phyloP scores from a whole-genome alignment of 352 stramenopile genomes.

The Globisporangium middletonii region DNA sequence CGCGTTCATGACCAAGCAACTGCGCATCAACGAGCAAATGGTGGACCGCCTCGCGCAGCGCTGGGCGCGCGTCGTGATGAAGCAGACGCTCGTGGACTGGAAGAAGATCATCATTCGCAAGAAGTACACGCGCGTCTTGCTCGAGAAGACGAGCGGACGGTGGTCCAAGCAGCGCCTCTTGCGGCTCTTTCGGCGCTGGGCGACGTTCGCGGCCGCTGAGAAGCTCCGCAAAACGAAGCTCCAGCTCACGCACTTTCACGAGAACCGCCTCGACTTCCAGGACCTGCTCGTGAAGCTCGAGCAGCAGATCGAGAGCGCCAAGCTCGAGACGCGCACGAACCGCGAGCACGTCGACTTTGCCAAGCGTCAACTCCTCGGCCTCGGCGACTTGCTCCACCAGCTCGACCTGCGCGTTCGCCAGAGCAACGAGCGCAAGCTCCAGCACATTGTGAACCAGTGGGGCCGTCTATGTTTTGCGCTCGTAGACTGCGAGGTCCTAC shows the following conservation, averaged over 20 bases:
- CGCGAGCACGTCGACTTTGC: constrained; percentile 58
- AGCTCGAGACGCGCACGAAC: constrained; percentile 35
- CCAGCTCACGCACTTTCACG: constrained; percentile 40
- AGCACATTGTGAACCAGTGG: constrained; percentile 64
- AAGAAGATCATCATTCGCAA: constrained; percentile 67
- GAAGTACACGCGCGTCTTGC: constrained; percentile 64
- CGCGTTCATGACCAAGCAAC: constrained; percentile 44
- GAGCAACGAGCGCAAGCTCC: constrained; percentile 53
- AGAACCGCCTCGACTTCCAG: constrained; percentile 43
- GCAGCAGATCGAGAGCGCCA: constrained; percentile 43
- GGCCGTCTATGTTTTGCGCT: constrained; percentile 46
- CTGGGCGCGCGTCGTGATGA: constrained; percentile 42
- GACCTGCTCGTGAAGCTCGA: constrained; percentile 45
- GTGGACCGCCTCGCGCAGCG: constrained; percentile 48
- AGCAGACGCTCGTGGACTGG: constrained; percentile 60
- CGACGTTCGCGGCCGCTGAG: constrained; percentile 25
- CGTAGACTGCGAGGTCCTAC: constrained; percentile 45
- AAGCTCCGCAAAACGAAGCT: constrained; percentile 27
- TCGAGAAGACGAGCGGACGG: constrained; percentile 47
- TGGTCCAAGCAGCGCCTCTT: constrained; percentile 45
- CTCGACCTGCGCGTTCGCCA: constrained; percentile 38
- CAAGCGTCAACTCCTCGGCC: constrained; percentile 44
- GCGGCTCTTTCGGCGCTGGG: constrained; percentile 42
- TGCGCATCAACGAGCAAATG: constrained; percentile 59
- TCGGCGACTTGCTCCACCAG: constrained; percentile 50